phyloP scores from a whole-genome alignment of 441 rosid genomes.

The Mallotus repandus region DNA sequence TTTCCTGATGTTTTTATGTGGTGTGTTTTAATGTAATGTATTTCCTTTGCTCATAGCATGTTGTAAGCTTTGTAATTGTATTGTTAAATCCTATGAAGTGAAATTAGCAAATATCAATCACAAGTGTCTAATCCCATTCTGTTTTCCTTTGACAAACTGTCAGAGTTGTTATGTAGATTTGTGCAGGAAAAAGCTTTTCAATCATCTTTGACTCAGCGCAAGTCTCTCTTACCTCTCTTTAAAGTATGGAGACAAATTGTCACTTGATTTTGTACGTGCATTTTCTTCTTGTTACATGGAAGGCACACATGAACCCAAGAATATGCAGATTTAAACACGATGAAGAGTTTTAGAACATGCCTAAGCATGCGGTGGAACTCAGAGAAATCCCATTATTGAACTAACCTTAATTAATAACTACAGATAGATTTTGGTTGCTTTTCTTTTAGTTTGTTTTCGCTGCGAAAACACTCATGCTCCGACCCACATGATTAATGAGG shows the following conservation, averaged over 20 bases:
- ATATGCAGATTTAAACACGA: not conserved
- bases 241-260: not conserved
- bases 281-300: not conserved
- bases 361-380: not conserved
- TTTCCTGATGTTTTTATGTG: constrained; percentile 20
- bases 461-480: not conserved
- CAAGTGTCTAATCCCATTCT: too few relatives aligned
- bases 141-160: too few relatives aligned
- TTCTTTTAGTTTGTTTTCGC: constrained; percentile 17
- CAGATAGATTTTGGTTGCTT: not conserved
- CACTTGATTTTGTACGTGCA: not conserved
- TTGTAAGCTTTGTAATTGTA: constrained; percentile 28
- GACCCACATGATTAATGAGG: constrained; percentile 22
- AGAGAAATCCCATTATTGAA: not conserved
- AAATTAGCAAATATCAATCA: constrained; percentile 7
- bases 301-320: not conserved
- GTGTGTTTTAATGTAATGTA: constrained; percentile 23
- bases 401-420: too few relatives aligned
- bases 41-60: constrained; percentile 11
- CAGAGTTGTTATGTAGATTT: too few relatives aligned
- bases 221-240: too few relatives aligned
- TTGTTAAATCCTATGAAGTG: constrained; percentile 14
- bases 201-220: too few relatives aligned
- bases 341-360: not conserved
- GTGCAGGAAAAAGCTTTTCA: too few relatives aligned